Conservation (phyloP, 805 yeast genomes). For the Naumovozyma dairenensis region DNA sequence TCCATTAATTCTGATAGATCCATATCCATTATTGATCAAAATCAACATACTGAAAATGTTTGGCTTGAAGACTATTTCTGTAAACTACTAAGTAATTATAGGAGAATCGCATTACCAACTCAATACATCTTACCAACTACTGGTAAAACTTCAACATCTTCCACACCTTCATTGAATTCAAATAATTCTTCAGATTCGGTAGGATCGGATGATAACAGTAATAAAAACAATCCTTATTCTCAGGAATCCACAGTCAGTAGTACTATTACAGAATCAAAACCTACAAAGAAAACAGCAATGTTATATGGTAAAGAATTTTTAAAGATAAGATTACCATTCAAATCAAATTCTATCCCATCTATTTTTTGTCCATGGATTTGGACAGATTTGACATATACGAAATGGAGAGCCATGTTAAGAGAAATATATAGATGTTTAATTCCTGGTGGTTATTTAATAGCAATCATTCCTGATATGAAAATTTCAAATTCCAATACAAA, state of each 20-base stretch:
- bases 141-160: neutral
- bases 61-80: constrained; percentile 22
- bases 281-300: constrained; percentile 4
- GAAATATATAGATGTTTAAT: constrained; percentile 21
- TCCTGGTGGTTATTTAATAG: constrained; percentile 26
- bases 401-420: constrained; percentile 21
- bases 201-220: neutral
- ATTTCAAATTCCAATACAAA: constrained; percentile 9
- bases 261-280: neutral
- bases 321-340: constrained; percentile 21
- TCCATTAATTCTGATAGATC: neutral
- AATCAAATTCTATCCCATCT: constrained; percentile 19
- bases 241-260: too few species aligned
- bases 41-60: constrained; percentile 8
- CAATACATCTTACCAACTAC: constrained; percentile 12
- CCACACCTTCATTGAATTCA: neutral
- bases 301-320: constrained; percentile 16
- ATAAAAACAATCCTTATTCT: too few species aligned
- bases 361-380: constrained; percentile 24
- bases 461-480: constrained; percentile 16
- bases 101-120: constrained; percentile 17
- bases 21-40: neutral
- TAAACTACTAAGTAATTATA: constrained; percentile 18
- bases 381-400: constrained; percentile 16
- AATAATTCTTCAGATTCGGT: neutral